Conservation (phyloP, 495 filamentous ascomycete species). For the Aspergillus sclerotiicarbonarius region DNA sequence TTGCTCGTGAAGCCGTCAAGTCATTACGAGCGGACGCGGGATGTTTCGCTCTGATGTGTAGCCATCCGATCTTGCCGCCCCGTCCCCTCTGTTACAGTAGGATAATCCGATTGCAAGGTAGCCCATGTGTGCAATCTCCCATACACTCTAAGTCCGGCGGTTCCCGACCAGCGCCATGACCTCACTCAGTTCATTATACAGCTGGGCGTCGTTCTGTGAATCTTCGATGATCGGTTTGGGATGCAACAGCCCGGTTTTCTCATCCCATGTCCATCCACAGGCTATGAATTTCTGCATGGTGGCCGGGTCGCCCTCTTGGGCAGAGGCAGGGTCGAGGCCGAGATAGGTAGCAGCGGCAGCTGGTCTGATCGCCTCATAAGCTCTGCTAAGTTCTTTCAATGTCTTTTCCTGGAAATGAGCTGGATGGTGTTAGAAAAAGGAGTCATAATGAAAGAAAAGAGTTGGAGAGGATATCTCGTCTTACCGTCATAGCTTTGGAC, state of each 20-base stretch:
- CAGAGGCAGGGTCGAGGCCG: conserved; percentile 37
- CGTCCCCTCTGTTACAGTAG: neutral
- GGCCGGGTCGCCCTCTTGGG: conserved; percentile 29
- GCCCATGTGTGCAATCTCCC: neutral
- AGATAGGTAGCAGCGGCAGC: conserved; percentile 44
- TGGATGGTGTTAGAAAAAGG: conserved; percentile 8
- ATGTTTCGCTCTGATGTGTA: neutral
- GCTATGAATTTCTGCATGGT: conserved; percentile 40
- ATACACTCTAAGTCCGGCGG: conserved; percentile 19
- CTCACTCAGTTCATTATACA: conserved; percentile 29
- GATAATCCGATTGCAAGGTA: conserved; percentile 1
- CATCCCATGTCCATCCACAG: conserved; percentile 49
- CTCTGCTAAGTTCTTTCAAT: conserved; percentile 44
- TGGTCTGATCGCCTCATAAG: conserved; percentile 50
- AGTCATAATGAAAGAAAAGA: conserved; percentile 3
- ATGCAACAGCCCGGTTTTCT: conserved; percentile 35
- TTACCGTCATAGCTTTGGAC: conserved; percentile 45
- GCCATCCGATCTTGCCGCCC: neutral
- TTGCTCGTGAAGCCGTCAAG: conserved; percentile 12
- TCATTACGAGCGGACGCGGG: conserved; percentile 13
- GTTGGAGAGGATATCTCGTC: neutral
- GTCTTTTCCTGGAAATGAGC: conserved; percentile 49
- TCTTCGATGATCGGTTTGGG: conserved; percentile 34
- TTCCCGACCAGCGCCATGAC: conserved; percentile 38
- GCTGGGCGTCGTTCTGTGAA: conserved; percentile 22